Base-by-base conservation (phyloP, 805 yeast genomes). In the Jamesozyma hellenica region DNA sequence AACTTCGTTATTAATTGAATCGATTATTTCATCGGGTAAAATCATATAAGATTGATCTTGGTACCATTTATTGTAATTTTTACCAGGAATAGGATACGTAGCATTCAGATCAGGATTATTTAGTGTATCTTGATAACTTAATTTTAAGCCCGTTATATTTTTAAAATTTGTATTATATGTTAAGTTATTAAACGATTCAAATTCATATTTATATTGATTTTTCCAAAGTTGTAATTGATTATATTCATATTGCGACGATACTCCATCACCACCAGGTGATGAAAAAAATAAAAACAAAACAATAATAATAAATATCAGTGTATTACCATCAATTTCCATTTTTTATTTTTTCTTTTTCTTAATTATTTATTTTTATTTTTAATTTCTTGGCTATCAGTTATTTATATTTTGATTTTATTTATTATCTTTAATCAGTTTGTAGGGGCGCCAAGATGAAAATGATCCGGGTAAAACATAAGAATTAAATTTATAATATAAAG, bases 121-220 rank as follows among this genome's bases (percentile, higher is more conserved):
- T 1, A 70, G 16, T 13, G 66, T 69, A 57, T 81, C 94, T 9
- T 67, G 64, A 49, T 82, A 84, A 25, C 85, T 74, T 27, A 79
- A 58, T 49, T 67, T 70, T 42, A 79, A 74, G 3, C 95, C 95
- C 0, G 92, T 81, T 13, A 84, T 56, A 49, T 82, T 80, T 1
- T 82, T 82, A 53, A 77, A 79, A 5, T 83, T 85, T 4, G 60
- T 43, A 15, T 53, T 40, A 55, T 70, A 79, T 1, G 71, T 66
- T 32, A 72, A 55, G 29, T 66, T 61, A 12, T 45, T 48, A 27
- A 79, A 56, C 1, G 57, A 52, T 2, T 56, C 45, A 48, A 57
- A 52, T 36, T 55, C 68, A 47, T 48, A 48, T 44, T 48, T 46
- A 35, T 52, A 55, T 44, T 66, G 69, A 3, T 60, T 50, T 35